Evolutionary conservation across 2,329 filamentous ascomycete genomes (phyloP).

Genomic region (Fusarium piperis): DNA sequence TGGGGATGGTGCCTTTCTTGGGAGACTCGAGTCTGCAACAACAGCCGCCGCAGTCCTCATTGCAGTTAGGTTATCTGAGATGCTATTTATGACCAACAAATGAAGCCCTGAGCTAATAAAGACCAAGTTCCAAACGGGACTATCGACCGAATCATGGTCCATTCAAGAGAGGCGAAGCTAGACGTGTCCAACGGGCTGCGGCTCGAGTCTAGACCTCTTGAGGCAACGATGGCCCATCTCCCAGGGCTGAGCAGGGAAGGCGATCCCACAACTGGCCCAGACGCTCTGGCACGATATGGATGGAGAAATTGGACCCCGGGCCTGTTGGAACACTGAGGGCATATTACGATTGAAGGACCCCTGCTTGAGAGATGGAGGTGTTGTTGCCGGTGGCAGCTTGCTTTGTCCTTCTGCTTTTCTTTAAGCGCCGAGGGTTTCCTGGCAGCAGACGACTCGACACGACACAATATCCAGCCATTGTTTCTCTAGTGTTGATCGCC

Average conservation of each 20-base stretch:
- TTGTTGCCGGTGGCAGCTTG: not conserved
- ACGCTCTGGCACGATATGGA: not conserved
- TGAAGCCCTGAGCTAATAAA: not conserved
- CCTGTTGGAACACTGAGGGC: not conserved
- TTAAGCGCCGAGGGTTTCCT: not conserved
- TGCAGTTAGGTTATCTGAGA: not conserved
- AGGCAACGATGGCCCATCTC: conserved; percentile 1
- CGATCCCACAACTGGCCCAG: not conserved
- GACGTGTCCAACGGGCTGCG: not conserved
- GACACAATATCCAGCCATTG: not conserved
- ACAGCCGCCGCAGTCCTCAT: not conserved
- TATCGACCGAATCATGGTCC: not conserved
- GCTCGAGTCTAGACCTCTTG: conserved; percentile 3
- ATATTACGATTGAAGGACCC: not conserved
- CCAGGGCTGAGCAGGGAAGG: conserved; percentile 11
- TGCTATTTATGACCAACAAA: not conserved
- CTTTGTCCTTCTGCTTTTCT: not conserved
- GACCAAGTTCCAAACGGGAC: not conserved
- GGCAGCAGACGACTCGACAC: not conserved
- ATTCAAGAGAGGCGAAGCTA: not conserved
- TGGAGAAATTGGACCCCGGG: not conserved
- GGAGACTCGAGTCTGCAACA: not conserved
- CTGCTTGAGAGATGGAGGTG: not conserved
- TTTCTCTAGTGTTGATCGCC: not conserved
- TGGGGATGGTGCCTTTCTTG: not conserved